These are phyloP conservation scores for Trichosporon sp. DNA, from an alignment of 1,284 basidiomycete genomes.

Conservation along the genomic window DNA sequence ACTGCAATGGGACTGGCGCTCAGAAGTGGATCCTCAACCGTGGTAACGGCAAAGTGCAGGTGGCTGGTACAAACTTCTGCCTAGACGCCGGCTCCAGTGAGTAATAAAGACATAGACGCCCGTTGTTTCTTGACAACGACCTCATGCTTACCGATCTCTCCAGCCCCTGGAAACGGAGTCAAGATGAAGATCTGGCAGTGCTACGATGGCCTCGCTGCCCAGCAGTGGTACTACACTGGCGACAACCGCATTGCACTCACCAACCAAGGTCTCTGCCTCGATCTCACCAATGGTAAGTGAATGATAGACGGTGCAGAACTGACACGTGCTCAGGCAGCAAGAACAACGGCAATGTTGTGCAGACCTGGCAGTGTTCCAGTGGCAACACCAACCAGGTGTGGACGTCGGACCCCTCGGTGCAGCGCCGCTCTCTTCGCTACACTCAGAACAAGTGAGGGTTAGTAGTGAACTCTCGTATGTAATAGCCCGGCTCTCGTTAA, in stretches of 20 bases:
- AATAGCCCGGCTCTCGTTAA: background rate
- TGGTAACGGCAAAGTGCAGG: conserved; percentile 21
- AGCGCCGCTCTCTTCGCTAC: background rate
- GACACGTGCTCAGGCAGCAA: background rate
- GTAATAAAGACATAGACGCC: background rate
- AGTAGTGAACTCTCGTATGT: background rate
- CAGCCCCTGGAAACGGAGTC: conserved; percentile 11
- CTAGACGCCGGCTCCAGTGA: conserved; percentile 25
- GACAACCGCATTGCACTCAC: conserved; percentile 12
- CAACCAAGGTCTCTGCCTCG: conserved; percentile 10
- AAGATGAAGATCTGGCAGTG: conserved; percentile 19
- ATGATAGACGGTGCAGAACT: background rate
- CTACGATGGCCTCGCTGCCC: conserved; percentile 15
- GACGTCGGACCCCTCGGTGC: background rate
- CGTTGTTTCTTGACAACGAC: background rate
- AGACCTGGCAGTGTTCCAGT: conserved; percentile 24
- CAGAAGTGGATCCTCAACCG: conserved; percentile 28
- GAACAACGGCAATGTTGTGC: conserved; percentile 22
- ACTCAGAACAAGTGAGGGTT: background rate
- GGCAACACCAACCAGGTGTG: conserved; percentile 24
- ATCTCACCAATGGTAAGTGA: background rate
- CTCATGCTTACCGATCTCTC: background rate
- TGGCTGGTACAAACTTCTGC: conserved; percentile 32
- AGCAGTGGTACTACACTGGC: conserved; percentile 13
- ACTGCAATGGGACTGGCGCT: conserved; percentile 30